A percentile compares a stretch with the other conserved stretches of the same genome.
Conservation (phyloP, 345 rosid genomes). For the Euclidium syriacum region DNA sequence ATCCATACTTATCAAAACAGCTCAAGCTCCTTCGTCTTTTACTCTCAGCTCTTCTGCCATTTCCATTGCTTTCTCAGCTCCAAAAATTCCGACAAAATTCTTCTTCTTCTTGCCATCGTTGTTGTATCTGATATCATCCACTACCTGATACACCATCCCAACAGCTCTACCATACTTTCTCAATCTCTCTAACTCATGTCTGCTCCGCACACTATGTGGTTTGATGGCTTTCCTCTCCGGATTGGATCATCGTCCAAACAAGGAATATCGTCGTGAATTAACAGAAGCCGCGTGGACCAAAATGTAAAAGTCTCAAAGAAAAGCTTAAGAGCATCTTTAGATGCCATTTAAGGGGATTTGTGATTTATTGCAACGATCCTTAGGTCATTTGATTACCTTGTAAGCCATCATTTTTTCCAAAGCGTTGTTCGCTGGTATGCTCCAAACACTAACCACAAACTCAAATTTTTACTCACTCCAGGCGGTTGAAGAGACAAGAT, state of each 20-base stretch:
- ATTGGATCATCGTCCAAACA: slow-evolving; percentile 87
- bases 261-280: slow-evolving; percentile 93
- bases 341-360: too few species aligned
- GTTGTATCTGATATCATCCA: slow-evolving; percentile 51
- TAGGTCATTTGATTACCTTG: too few species aligned
- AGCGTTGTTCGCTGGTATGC: too few species aligned
- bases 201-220: slow-evolving; percentile 64
- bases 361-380: too few species aligned
- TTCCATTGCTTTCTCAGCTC: slow-evolving; percentile 59
- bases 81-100: slow-evolving; percentile 50
- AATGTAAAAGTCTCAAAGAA: too few species aligned
- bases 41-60: slow-evolving; percentile 60
- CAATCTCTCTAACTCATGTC: slow-evolving; percentile 71
- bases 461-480: too few species aligned
- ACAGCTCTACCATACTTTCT: slow-evolving; percentile 86
- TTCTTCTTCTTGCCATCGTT: slow-evolving; percentile 34
- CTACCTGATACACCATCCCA: slow-evolving; percentile 79
- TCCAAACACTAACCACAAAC: too few species aligned
- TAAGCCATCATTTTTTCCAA: too few species aligned
- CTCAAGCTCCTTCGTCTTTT: slow-evolving; percentile 56
- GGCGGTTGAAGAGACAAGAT: too few species aligned
- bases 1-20: slow-evolving; percentile 60
- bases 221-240: slow-evolving; percentile 87
- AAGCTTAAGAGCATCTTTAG: too few species aligned
- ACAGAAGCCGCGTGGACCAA: slow-evolving; percentile 86